Base-by-base conservation (phyloP, 225 moss, liverwort and hornwort species). In the Pleurozium schreberi region DNA sequence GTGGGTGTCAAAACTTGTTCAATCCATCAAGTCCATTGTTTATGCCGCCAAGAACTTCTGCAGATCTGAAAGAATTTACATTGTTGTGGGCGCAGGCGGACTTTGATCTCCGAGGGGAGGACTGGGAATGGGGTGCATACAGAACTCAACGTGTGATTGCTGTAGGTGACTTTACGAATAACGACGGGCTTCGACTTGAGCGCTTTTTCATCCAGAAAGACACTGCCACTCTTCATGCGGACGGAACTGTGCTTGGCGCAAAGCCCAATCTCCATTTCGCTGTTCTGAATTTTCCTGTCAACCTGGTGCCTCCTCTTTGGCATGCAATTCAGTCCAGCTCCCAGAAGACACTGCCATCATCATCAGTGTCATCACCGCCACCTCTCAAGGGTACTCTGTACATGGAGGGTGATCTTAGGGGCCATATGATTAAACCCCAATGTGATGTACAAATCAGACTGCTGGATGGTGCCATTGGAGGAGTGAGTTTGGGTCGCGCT, bases 51-150 rank as follows among this genome's bases (percentile, higher is more conserved):
- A 64, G 68, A 88, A 67, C 61, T 83, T 87, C 78, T 83, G 66
- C 82, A 84, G 74, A 80, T 58, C 73, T 92, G 76, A 91, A 62
- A 63, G 82, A 83, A 52, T 50, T 43, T 86, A 33, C 71, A 50
- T 89, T 76, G 81, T 84, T 71, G 71, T 83, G 87, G 85, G 81
- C 73, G 87, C 95, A 99, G 98, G 98, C 97, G 87, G 99, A 99
- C 93, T 99, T 99, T 86, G 97, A 99, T 88, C 93, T 99, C 62
- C 95, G 95, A 85, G 99, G 99, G 80, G 96, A 99, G 90, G 96
- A 97, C 86, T 99, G 99, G 99, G 99, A 99, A 92, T 99, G 99
- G 99, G 99, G 99, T 67, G 93, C 96, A 30, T 96, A 99, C 84
- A 95, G 95, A 92, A 96, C 95, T n/a, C 96, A 95, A 88, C 96